Percentiles rank a stretch among this genome's conserved stretches.
Conservation (phyloP, 768 basidiomycete genomes). For the Amanita polypyramis region DNA sequence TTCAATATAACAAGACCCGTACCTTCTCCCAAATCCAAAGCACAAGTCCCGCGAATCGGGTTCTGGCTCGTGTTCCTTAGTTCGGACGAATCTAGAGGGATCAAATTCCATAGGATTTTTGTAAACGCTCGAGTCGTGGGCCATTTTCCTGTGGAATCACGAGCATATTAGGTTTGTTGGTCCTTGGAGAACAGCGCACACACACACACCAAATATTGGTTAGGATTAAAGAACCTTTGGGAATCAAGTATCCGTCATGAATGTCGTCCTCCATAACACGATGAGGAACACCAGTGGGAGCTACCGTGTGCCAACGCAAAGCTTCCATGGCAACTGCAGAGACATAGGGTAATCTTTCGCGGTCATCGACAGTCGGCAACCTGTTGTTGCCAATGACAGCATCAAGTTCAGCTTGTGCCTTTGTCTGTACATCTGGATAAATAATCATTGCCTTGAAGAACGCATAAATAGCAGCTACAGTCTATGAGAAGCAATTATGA, state of each 20-base stretch:
- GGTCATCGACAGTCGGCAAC: constrained; percentile 29
- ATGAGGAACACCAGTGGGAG: constrained; percentile 27
- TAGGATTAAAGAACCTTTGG: constrained; percentile 27
- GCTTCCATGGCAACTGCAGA: constrained; percentile 29
- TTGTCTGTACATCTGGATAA: constrained; percentile 25
- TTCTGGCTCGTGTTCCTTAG: constrained; percentile 25
- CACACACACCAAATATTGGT: constrained; percentile 22
- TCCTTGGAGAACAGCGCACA: background rate
- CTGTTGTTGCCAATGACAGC: constrained; percentile 27
- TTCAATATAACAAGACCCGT: background rate
- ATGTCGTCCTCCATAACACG: too few relatives aligned
- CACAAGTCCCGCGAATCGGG: constrained; percentile 32
- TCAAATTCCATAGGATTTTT: constrained; percentile 34
- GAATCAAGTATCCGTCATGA: too few relatives aligned
- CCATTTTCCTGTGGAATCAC: constrained; percentile 27
- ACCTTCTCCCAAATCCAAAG: constrained; percentile 49
- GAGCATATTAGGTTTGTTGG: background rate
- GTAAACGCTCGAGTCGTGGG: constrained; percentile 33
- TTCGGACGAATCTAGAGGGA: constrained; percentile 37
- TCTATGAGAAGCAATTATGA: constrained; percentile 16
- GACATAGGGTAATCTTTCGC: constrained; percentile 29
- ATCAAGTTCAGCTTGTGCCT: constrained; percentile 34
- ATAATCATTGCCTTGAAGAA: constrained; percentile 30
- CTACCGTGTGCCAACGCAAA: constrained; percentile 23
- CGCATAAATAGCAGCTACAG: constrained; percentile 25